Evolutionary conservation across 2,329 filamentous ascomycete species (phyloP), one percentile per base, ranked within the genome.

Genomic region (Emmonsiellopsis sp.): DNA sequence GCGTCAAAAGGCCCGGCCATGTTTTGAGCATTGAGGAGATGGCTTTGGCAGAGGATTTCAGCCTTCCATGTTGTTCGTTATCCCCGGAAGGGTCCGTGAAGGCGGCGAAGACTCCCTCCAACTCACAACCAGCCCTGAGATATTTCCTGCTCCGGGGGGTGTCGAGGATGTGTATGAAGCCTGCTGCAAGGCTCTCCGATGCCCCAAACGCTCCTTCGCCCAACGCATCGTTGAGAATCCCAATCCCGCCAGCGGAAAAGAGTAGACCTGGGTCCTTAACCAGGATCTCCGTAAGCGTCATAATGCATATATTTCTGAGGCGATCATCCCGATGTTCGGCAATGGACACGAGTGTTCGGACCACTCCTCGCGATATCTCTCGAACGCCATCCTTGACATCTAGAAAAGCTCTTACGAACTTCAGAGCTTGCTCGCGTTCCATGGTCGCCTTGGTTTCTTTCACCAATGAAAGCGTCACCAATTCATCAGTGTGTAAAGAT

Each of bases 391-490:
- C 89, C 66, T 96, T 96, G 59, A 97, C 89, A 66, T 98, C 93
- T 2, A 98, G 76, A 64, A 98, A 98, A 8, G 91, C 89, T 55
- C 93, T 83, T 30, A 97, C 85, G 67, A 98, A 96, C 68, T 98
- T 98, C 63, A 98, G 76, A 10, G 93, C 93, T 71, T 98, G 93
- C 69, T 98, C 93, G 52, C 94, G 82, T 73, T 98, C 93, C 15
- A 98, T 88, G 61, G 92, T 91, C n/a, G 92, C 89, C 69, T 96
- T 97, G 65, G 87, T 86, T 68, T 97, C 93, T 67, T 97, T 97
- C 59, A 94, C 89, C 35, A 98, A 76, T 0, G 93, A 97, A 63
- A 92, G 78, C 40, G 95, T 89, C 31, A 96, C 91, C 16, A 97
- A 77, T 62, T 89, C 92, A 67, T 98, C 94, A 0, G 90, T 97